Percentiles rank a stretch among this genome's conserved stretches.
These are phyloP conservation scores for Serpula lacrymans DNA, from an alignment of 768 basidiomycete genomes.

Conservation along the genomic window DNA sequence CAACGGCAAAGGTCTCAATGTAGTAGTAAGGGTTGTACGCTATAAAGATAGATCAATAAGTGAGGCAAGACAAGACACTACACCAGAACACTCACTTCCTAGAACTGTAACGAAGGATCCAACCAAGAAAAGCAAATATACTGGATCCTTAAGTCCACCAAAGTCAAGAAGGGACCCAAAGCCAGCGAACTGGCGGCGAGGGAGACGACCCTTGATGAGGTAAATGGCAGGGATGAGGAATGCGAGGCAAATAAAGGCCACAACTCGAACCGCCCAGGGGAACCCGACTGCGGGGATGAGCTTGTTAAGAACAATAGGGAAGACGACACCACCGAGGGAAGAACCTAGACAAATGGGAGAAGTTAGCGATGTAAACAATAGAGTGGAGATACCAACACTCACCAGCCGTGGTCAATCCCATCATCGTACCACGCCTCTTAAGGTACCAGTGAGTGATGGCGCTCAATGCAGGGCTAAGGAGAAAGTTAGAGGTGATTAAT, in stretches of 20 bases:
- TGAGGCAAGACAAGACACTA: neutral
- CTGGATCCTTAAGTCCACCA: conserved; percentile 41
- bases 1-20: conserved; percentile 63
- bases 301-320: conserved; percentile 24
- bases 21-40: too few species aligned
- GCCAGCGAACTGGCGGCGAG: neutral
- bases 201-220: neutral
- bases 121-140: conserved; percentile 41
- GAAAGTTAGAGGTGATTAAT: too few species aligned
- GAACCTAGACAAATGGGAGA: conserved; percentile 26
- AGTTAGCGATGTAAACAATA: conserved; percentile 4
- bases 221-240: conserved; percentile 40
- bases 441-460: too few species aligned
- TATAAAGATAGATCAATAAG: too few species aligned
- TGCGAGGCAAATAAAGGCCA: conserved; percentile 42
- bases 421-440: conserved; percentile 49
- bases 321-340: conserved; percentile 18
- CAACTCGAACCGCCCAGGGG: conserved; percentile 54
- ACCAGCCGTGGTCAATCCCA: conserved; percentile 55
- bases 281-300: conserved; percentile 49
- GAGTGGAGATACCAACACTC: conserved; percentile 8
- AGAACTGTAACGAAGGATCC: conserved; percentile 52
- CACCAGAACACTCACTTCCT: conserved; percentile 32
- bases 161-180: conserved; percentile 12
- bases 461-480: too few species aligned